A percentile compares a stretch with the other conserved stretches of the same genome.
Conservation (phyloP, 805 yeast genomes). For the Zygosaccharomyces siamensis region DNA sequence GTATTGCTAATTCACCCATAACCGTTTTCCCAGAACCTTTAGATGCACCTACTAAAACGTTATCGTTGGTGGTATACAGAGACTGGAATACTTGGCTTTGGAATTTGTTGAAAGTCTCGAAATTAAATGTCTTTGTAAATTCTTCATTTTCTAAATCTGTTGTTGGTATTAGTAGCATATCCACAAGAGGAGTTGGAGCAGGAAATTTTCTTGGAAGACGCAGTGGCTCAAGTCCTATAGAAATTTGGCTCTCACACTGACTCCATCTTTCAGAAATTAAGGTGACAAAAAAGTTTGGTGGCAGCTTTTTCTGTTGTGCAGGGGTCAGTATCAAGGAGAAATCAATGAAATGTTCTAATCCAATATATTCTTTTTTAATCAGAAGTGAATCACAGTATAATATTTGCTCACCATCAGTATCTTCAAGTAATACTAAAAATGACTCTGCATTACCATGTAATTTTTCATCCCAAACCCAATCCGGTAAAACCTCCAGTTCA, state of each 20-base stretch:
- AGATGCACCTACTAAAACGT: slow-evolving; percentile 61
- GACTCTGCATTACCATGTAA: slow-evolving; percentile 62
- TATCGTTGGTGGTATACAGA: slow-evolving; percentile 54
- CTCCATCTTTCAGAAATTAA: slow-evolving; percentile 82
- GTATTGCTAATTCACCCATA: slow-evolving; percentile 66
- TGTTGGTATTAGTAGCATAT: slow-evolving; percentile 43
- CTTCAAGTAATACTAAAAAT: slow-evolving; percentile 72
- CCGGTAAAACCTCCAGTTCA: slow-evolving; percentile 61
- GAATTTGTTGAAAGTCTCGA: slow-evolving; percentile 57
- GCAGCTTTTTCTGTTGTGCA: slow-evolving; percentile 31
- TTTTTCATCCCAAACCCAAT: slow-evolving; percentile 70
- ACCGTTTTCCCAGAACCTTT: slow-evolving; percentile 74
- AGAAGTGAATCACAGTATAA: slow-evolving; percentile 53
- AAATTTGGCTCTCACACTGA: slow-evolving; percentile 59
- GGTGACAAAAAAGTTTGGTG: slow-evolving; percentile 72
- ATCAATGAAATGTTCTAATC: slow-evolving; percentile 53
- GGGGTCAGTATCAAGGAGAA: slow-evolving; percentile 47
- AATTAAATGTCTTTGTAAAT: slow-evolving; percentile 42
- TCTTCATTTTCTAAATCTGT: slow-evolving; percentile 46
- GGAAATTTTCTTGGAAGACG: slow-evolving; percentile 31
- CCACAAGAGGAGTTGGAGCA: slow-evolving; percentile 21
- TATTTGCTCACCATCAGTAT: slow-evolving; percentile 72
- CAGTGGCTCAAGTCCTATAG: slow-evolving; percentile 42
- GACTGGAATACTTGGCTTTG: slow-evolving; percentile 69
- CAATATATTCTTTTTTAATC: slow-evolving; percentile 47